Percentiles rank a stretch among this genome's conserved stretches.
These are phyloP conservation scores for Goffeauzyma gilvescens DNA, from an alignment of 768 basidiomycete genomes.

Conservation along the genomic window DNA sequence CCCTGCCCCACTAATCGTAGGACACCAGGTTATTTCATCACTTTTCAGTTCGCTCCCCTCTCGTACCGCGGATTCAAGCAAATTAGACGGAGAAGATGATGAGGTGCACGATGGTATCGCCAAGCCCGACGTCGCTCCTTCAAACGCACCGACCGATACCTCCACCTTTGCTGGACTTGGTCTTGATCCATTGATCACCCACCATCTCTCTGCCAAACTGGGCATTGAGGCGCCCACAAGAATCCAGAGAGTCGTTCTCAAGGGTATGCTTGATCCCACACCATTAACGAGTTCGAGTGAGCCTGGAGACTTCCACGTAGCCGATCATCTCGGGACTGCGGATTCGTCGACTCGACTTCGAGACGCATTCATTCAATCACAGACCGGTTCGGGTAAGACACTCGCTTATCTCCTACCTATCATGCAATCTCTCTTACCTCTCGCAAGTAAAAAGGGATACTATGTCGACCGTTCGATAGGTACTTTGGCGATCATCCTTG, in stretches of 20 bases:
- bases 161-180: slow-evolving; percentile 68
- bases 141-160: slow-evolving; percentile 34
- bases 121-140: slow-evolving; percentile 9
- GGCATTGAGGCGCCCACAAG: slow-evolving; percentile 67
- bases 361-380: slow-evolving; percentile 84
- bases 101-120: slow-evolving; percentile 1
- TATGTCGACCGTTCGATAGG: slow-evolving; percentile 90
- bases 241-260: slow-evolving; percentile 58
- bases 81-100: not conserved
- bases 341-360: slow-evolving; percentile 30
- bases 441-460: slow-evolving; percentile 26
- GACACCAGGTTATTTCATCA: no score
- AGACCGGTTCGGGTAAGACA: slow-evolving; percentile 94
- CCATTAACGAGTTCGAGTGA: slow-evolving; percentile 17
- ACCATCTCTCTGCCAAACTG: slow-evolving; percentile 65
- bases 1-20: no score
- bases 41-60: no score
- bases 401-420: slow-evolving; percentile 83
- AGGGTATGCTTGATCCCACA: slow-evolving; percentile 42
- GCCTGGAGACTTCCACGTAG: slow-evolving; percentile 1
- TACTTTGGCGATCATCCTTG: slow-evolving; percentile 81
- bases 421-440: slow-evolving; percentile 77
- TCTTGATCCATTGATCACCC: slow-evolving; percentile 56
- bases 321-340: slow-evolving; percentile 18
- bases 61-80: slow-evolving; percentile 1